Percentiles rank a stretch among this genome's conserved stretches.
phyloP scores from a whole-genome alignment of 345 rosid species.

The Hirschfeldia incana region DNA sequence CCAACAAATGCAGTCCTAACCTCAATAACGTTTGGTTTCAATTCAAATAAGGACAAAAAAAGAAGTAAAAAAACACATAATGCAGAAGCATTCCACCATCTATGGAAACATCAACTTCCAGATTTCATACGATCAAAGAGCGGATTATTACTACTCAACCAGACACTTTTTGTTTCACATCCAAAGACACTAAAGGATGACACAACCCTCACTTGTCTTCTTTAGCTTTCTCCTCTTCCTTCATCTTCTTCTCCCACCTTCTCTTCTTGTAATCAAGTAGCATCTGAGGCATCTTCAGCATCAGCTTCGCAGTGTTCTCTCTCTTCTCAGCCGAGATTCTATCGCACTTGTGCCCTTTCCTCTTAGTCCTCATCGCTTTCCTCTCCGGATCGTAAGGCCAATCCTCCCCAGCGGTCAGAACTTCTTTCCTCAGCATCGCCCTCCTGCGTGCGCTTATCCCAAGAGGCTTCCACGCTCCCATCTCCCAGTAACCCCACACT shows the following conservation, averaged over 20 bases:
- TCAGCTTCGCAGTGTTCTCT: slow-evolving; percentile 73
- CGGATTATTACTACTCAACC: slow-evolving; percentile 20
- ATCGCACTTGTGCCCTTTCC: slow-evolving; percentile 87
- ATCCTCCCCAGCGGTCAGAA: slow-evolving; percentile 65
- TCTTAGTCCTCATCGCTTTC: slow-evolving; percentile 78
- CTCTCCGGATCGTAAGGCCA: slow-evolving; percentile 93
- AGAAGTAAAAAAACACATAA: background rate
- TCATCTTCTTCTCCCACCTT: slow-evolving; percentile 94
- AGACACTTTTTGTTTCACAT: background rate
- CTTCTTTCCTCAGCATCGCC: slow-evolving; percentile 89
- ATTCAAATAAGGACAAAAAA: background rate
- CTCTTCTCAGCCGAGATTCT: slow-evolving; percentile 81
- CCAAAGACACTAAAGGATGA: background rate
- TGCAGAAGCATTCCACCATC: background rate
- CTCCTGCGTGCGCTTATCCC: slow-evolving; percentile 83
- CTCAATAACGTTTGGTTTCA: background rate
- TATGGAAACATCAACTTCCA: background rate
- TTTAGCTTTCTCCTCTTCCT: slow-evolving; percentile 76
- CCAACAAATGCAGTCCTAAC: background rate
- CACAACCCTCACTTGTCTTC: slow-evolving; percentile 34
- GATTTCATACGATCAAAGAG: slow-evolving; percentile 14
- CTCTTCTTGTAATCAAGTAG: slow-evolving; percentile 87
- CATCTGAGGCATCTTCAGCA: slow-evolving; percentile 90
- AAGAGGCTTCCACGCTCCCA: slow-evolving; percentile 88
- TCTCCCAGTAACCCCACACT: slow-evolving; percentile 91